phyloP scores from a whole-genome alignment of 208 protist species.

The Trypanosoma avium region DNA sequence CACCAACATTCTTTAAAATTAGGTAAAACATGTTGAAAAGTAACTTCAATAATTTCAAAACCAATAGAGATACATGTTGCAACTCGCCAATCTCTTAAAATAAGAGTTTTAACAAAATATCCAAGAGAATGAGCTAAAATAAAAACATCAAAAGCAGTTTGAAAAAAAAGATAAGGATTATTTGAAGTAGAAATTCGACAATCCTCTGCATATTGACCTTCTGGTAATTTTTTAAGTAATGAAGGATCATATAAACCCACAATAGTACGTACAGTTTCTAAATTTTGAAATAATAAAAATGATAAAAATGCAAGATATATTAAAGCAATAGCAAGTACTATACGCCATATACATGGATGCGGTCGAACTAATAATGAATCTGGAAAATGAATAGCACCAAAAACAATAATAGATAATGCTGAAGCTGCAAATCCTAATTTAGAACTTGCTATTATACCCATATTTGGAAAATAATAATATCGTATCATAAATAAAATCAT shows the following conservation, averaged over 20 bases:
- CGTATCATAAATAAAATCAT: slow-evolving; percentile 52
- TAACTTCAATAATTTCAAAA: slow-evolving; percentile 96
- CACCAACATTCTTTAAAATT: slow-evolving; percentile 99
- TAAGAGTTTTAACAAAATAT: slow-evolving; percentile 93
- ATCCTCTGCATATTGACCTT: slow-evolving; percentile 92
- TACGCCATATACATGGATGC: slow-evolving; percentile 95
- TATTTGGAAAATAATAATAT: slow-evolving; percentile 57
- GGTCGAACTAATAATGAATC: slow-evolving; percentile 94
- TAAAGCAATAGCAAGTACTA: slow-evolving; percentile 87
- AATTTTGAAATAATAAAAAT: slow-evolving; percentile 93
- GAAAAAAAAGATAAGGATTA: slow-evolving; percentile 64
- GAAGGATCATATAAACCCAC: slow-evolving; percentile 82
- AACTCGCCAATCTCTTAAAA: slow-evolving; percentile 92
- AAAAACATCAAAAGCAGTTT: slow-evolving; percentile 93
- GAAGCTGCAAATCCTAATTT: slow-evolving; percentile 73
- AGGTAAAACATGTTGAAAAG: slow-evolving; percentile 93
- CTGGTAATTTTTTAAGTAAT: slow-evolving; percentile 65
- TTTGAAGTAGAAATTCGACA: slow-evolving; percentile 91
- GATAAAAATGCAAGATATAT: slow-evolving; percentile 91
- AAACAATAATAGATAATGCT: slow-evolving; percentile 82
- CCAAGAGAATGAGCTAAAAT: slow-evolving; percentile 94
- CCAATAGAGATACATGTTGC: slow-evolving; percentile 82
- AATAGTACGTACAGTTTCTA: slow-evolving; percentile 53
- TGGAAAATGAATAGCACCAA: slow-evolving; percentile 89
- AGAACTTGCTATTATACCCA: slow-evolving; percentile 43